Evolutionary conservation across 129 eudicot genomes (phyloP).

Genomic region (Pittosporum tobira): DNA sequence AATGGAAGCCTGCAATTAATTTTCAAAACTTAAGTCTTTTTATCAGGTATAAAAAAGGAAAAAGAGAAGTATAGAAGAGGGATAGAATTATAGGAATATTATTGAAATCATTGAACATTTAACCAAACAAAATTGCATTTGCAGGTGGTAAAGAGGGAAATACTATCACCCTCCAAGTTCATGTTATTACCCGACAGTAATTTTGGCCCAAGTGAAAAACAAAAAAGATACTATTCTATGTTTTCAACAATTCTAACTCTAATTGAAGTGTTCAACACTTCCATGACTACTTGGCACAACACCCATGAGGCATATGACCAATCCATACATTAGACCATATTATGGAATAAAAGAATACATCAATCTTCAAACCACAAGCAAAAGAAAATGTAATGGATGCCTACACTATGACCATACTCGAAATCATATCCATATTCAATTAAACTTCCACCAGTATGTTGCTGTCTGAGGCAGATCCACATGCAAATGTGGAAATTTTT

Average conservation of each 20-base stretch:
- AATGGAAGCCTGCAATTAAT: conserved; percentile 66
- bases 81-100: not conserved
- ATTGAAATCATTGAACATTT: too few species aligned
- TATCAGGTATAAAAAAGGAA: not conserved
- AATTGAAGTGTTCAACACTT: not conserved
- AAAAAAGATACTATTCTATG: too few species aligned
- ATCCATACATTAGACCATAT: not conserved
- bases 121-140: not conserved
- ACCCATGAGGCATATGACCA: not conserved
- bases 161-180: not conserved
- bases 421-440: too few species aligned
- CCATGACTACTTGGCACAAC: not conserved
- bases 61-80: not conserved
- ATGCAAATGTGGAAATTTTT: too few species aligned
- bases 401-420: too few species aligned
- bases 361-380: not conserved
- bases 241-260: not conserved
- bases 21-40: not conserved
- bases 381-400: not conserved
- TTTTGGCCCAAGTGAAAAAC: too few species aligned
- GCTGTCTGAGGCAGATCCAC: too few species aligned
- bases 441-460: too few species aligned
- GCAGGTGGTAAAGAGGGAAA: not conserved
- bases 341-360: not conserved
- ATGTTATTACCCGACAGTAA: too few species aligned